Evolutionary conservation across 257 asterid genomes (phyloP).

Genomic region (Gardenia jasminoides): DNA sequence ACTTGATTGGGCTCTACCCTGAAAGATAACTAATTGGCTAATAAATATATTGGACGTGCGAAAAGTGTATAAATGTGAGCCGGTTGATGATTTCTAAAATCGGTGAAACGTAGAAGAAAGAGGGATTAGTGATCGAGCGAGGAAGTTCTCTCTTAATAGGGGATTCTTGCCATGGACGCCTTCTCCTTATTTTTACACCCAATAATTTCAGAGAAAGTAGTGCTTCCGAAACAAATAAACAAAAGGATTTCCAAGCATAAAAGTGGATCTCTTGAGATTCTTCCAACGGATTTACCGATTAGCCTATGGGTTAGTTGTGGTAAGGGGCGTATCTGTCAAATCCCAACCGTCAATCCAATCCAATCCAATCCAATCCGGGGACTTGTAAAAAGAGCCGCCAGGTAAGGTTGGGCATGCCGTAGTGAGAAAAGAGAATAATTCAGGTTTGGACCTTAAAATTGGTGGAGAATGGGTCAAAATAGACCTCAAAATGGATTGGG

Average conservation of each 20-base stretch:
- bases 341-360: background rate
- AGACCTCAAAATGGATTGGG: constrained; percentile 1
- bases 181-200: constrained; percentile 39
- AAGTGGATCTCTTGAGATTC: constrained; percentile 20
- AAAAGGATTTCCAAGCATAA: too few species aligned
- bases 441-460: constrained; percentile 5
- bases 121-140: constrained; percentile 5
- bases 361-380: background rate
- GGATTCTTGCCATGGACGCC: constrained; percentile 71
- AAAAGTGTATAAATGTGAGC: background rate
- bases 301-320: constrained; percentile 15
- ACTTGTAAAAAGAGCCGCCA: background rate
- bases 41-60: background rate
- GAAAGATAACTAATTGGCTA: background rate
- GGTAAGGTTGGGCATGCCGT: too few species aligned
- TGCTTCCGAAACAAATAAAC: background rate
- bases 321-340: constrained; percentile 27
- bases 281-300: constrained; percentile 17
- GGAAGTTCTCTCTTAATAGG: constrained; percentile 16
- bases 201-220: constrained; percentile 4
- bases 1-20: too few species aligned
- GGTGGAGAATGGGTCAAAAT: background rate
- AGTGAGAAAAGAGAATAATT: background rate
- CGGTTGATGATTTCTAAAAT: constrained; percentile 1
- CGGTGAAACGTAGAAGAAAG: constrained; percentile 43